phyloP scores from a whole-genome alignment of 805 yeast genomes.

The Starmerella scarabaei region DNA sequence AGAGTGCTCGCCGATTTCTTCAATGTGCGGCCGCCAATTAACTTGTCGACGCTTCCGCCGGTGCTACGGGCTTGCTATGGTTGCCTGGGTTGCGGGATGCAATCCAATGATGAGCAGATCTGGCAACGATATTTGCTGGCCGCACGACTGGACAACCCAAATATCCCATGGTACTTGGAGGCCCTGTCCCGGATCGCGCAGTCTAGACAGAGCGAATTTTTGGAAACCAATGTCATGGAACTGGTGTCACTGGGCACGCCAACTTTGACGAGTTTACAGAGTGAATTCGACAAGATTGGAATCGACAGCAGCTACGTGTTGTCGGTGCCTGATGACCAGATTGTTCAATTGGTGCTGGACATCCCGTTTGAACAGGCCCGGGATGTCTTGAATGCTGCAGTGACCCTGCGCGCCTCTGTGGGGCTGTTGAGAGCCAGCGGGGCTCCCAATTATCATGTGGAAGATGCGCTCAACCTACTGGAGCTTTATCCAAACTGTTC shows the following conservation, averaged over 20 bases:
- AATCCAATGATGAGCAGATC: conserved; percentile 34
- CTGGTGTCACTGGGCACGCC: conserved; percentile 40
- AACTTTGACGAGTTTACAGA: conserved; percentile 37
- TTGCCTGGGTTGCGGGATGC: conserved; percentile 13
- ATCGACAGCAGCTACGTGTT: conserved; percentile 16
- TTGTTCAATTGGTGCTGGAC: conserved; percentile 9
- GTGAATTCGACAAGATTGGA: conserved; percentile 31
- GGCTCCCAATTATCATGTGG: not conserved
- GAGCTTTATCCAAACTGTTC: not conserved
- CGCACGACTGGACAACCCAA: conserved; percentile 33
- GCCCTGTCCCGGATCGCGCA: conserved; percentile 41
- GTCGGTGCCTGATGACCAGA: conserved; percentile 10
- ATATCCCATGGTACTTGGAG: conserved; percentile 43
- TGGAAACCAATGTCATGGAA: conserved; percentile 35
- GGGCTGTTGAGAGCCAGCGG: conserved; percentile 1
- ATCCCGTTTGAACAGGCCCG: not conserved
- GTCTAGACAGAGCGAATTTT: conserved; percentile 35
- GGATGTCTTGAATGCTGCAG: conserved; percentile 2
- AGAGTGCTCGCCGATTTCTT: conserved; percentile 6
- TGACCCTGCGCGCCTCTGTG: conserved; percentile 5
- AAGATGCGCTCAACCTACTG: not conserved
- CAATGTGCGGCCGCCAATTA: not conserved
- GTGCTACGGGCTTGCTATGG: not conserved
- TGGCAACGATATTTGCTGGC: conserved; percentile 36
- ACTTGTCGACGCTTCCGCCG: no score